A percentile compares a stretch with the other conserved stretches of the same genome.
These are phyloP conservation scores for Ceratocystis albifundus DNA, from an alignment of 2,329 filamentous ascomycete genomes.

Conservation along the genomic window DNA sequence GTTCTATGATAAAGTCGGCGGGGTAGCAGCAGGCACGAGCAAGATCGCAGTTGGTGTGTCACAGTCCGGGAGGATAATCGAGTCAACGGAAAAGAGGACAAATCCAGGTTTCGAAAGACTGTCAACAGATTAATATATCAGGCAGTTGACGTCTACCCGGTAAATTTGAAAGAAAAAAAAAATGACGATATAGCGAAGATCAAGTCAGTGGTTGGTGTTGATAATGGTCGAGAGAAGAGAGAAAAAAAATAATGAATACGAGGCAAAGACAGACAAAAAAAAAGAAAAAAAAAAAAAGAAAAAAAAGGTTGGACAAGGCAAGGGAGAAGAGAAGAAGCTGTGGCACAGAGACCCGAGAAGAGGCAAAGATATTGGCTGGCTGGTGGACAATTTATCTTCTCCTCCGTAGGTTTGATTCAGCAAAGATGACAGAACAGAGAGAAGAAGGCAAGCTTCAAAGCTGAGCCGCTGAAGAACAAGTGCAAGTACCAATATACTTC, in stretches of 20 bases:
- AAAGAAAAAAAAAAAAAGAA: neutral
- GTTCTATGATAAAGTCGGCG: neutral
- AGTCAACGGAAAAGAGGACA: neutral
- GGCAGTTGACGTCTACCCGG: too few species aligned
- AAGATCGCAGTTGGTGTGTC: neutral
- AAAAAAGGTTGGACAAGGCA: conserved; percentile 9
- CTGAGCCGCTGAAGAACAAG: neutral
- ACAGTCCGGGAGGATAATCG: neutral
- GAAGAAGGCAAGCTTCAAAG: neutral
- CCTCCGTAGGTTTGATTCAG: too few species aligned
- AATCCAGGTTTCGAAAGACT: neutral
- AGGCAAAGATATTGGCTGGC: too few species aligned
- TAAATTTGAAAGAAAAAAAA: neutral
- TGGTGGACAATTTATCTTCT: too few species aligned
- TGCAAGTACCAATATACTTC: neutral
- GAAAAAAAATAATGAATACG: neutral
- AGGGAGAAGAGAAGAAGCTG: neutral
- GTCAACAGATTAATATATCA: neutral
- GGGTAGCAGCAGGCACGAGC: conserved; percentile 9
- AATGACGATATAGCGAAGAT: neutral
- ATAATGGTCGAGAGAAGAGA: neutral
- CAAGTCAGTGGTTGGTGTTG: neutral
- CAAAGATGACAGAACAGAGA: neutral
- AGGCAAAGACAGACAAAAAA: too few species aligned
- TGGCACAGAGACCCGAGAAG: neutral